These are phyloP conservation scores for Salix arbutifolia DNA, from an alignment of 345 rosid species.

Conservation along the genomic window DNA sequence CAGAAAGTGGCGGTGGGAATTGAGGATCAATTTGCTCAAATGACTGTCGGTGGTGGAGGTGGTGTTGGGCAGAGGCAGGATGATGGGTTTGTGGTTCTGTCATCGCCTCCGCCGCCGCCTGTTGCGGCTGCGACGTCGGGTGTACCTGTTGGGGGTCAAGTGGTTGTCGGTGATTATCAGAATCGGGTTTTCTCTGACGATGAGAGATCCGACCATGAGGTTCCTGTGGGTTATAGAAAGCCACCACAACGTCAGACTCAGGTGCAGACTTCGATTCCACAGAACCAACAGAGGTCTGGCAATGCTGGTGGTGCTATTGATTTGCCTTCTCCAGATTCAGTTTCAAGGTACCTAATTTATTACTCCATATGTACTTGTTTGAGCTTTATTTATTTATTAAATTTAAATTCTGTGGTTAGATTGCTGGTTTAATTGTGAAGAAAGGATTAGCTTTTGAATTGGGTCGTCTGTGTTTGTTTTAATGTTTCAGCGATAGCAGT, in stretches of 20 bases:
- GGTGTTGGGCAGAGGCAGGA: constrained; percentile 43
- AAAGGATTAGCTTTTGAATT: constrained; percentile 28
- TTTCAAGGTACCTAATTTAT: constrained; percentile 61
- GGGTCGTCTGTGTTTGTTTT: constrained; percentile 24
- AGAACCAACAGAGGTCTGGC: constrained; percentile 45
- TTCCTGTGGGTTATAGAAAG: constrained; percentile 54
- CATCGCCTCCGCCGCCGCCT: constrained; percentile 63
- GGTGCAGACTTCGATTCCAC: constrained; percentile 31
- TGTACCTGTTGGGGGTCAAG: constrained; percentile 22
- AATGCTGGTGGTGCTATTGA: constrained; percentile 47
- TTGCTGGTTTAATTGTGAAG: background rate
- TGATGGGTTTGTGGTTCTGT: constrained; percentile 38
- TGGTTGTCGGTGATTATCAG: constrained; percentile 42
- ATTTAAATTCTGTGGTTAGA: background rate
- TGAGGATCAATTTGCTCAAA: constrained; percentile 76
- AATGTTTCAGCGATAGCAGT: constrained; percentile 73
- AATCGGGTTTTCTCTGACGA: constrained; percentile 69
- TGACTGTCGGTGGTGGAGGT: constrained; percentile 35
- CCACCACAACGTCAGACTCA: constrained; percentile 37
- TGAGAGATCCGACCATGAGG: constrained; percentile 86
- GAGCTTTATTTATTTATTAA: background rate
- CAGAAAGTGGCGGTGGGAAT: constrained; percentile 53
- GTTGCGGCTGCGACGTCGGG: constrained; percentile 39
- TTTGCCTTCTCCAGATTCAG: constrained; percentile 80
- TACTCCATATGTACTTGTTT: background rate